Evolutionary conservation across 2,329 filamentous ascomycete genomes (phyloP), one percentile per base, ranked within the genome.

Genomic region (Beauveria brongniartii): DNA sequence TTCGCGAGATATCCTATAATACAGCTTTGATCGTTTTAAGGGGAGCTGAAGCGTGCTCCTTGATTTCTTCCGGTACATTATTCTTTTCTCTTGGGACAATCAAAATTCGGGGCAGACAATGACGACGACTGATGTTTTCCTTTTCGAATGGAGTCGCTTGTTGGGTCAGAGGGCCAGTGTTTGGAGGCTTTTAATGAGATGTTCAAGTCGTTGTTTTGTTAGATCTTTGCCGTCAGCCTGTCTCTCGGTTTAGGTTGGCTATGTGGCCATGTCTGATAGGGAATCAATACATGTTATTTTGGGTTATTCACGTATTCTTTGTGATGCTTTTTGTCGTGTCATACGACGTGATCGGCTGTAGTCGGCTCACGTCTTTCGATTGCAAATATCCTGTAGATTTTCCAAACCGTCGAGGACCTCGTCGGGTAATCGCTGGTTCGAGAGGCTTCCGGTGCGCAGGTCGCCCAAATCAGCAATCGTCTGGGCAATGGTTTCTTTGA

Each of bases 381-480:
- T 79, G 71, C 89, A 92, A 26, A 81, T 79, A 63, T 84, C 78
- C 70, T 89, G 84, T 48, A 76, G 67, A 40, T 69, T 67, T 18
- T 67, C 67, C n/a, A 94, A 75, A 6, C 87, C 87, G 52, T 87
- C 82, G 20, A 91, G 75, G 34, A 91, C 82, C 65, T 92, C 87
- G 52, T 84, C 80, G 28, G 79, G 79, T 37, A 92, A 74, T 62
- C 84, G 79, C 24, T 79, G 72, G 64, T 89, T 88, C 41, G 83
- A 80, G 62, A 94, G 82, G 60, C 86, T 86, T 43, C 92, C 91
- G 68, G 94, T 93, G 51, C 90, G 85, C 60, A 96, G 78, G 73
- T 95, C 90, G 72, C 91, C 95, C 70, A 96, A 76, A 53, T 83
- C 84, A 37, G 88, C 88, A 18, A 94, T 82, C 0, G 82, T 87